A percentile compares a stretch with the other conserved stretches of the same genome.
These are phyloP conservation scores for Parasitella parasitica DNA, from an alignment of 371 early-diverging fungal species.

Conservation along the genomic window DNA sequence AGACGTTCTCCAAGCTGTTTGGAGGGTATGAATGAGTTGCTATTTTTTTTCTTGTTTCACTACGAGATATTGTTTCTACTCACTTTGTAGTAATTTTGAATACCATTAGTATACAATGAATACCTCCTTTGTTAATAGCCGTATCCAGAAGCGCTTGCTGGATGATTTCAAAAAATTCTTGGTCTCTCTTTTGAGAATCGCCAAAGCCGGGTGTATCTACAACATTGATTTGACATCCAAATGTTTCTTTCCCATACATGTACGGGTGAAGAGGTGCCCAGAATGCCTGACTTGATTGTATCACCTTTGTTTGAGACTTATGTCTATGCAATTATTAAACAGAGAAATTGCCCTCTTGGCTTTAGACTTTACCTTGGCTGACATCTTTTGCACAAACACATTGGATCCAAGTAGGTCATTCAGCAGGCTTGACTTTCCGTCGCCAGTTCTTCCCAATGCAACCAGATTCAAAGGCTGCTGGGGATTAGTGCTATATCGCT, in stretches of 20 bases:
- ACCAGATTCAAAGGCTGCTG: conserved; percentile 20
- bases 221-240: conserved; percentile 36
- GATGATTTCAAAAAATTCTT: conserved; percentile 28
- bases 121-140: conserved; percentile 8
- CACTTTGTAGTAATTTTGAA: conserved; percentile 38
- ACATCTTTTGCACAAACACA: conserved; percentile 40
- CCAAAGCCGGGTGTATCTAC: conserved; percentile 48
- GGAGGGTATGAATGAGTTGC: neutral
- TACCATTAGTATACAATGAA: conserved; percentile 26
- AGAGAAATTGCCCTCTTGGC: neutral
- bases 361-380: conserved; percentile 27
- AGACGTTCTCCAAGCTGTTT: conserved; percentile 35
- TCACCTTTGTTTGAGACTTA: conserved; percentile 43
- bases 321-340: neutral
- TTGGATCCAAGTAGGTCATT: conserved; percentile 40
- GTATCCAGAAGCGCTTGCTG: conserved; percentile 24
- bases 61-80: neutral
- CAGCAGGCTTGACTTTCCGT: conserved; percentile 48
- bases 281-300: conserved; percentile 28
- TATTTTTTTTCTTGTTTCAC: neutral
- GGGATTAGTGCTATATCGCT: neutral
- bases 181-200: conserved; percentile 38
- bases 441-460: conserved; percentile 47
- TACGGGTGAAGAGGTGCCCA: conserved; percentile 44
- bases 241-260: conserved; percentile 25